phyloP scores from a whole-genome alignment of 2,329 filamentous ascomycete species.

The Sclerotinia borealis region DNA sequence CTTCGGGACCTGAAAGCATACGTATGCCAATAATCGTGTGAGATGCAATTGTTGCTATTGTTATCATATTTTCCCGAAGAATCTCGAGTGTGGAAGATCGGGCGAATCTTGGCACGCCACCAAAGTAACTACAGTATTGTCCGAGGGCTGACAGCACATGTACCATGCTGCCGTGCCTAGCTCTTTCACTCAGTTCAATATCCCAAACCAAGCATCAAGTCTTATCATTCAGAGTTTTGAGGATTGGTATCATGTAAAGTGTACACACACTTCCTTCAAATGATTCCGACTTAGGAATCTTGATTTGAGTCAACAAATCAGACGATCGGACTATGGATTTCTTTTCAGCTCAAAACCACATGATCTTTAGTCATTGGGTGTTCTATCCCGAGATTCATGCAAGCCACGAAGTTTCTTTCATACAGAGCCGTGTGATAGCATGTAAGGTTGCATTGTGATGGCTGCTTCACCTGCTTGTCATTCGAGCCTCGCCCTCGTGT shows the following conservation, averaged over 20 bases:
- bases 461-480: neutral
- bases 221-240: neutral
- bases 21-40: neutral
- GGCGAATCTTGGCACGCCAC: neutral
- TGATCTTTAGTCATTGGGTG: neutral
- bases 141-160: constrained; percentile 10
- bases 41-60: constrained; percentile 6
- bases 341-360: constrained; percentile 1
- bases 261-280: neutral
- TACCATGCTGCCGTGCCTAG: constrained; percentile 1
- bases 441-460: neutral
- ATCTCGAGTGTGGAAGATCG: neutral
- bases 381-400: neutral
- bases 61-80: constrained; percentile 7
- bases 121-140: constrained; percentile 7
- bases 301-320: neutral
- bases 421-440: neutral
- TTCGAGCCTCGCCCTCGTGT: constrained; percentile 8
- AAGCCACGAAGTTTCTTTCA: neutral
- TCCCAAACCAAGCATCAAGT: neutral
- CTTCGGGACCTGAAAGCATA: neutral
- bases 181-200: neutral
- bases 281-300: neutral
- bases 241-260: neutral
- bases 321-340: neutral